Base-by-base conservation (phyloP, 148 eudicot genomes). In the Fagopyrum homotropicum region DNA sequence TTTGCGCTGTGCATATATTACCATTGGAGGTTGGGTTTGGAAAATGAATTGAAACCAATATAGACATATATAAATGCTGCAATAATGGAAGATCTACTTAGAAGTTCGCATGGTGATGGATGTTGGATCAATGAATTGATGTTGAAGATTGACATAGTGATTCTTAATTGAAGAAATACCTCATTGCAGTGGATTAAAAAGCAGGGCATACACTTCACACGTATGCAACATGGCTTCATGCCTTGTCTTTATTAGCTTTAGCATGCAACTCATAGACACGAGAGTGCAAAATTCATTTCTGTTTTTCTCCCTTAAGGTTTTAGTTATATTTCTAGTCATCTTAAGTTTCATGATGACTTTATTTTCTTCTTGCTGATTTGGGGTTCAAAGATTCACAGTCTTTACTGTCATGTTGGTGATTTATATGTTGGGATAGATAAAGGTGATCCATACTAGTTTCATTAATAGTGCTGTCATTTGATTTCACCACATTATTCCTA, bases 101-200 rank as follows among this genome's bases (percentile, higher is more conserved):
- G 52, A 49, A 35, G 17, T 17, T 55, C 2, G 19, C 29, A 56
- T 15, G 4, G 8, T 35, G 16, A 10, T 26, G 4, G 45, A 63
- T 63, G 16, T 35, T 29, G 69, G 69, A 63, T 63, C 66, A 60
- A 8, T 60, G 66, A 6, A 60, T 60, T 60, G 66, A 60, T 7
- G 66, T 60, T 60, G 26, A 7, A 60, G 45, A 63, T 57, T 19
- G 4, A 26, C 9, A 6, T 57, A 57, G 63, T 17, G 63, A 57
- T 57, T 57, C 11, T 17, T 57, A 57, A 4, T 57, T 17, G 22
- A 17, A 19, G 35, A 57, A 57, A 57, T 57, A 57, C 63, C 63
- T 57, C 19, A 57, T 19, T 57, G 9, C 26, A 57, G 30, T 57
- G 19, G 29, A n/a, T 26, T 17, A 49, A 49, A 49, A 22, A 22